Evolutionary conservation across 805 yeast genomes (phyloP), one percentile per base, ranked within the genome.

Genomic region (Pichia membranifaciens): DNA sequence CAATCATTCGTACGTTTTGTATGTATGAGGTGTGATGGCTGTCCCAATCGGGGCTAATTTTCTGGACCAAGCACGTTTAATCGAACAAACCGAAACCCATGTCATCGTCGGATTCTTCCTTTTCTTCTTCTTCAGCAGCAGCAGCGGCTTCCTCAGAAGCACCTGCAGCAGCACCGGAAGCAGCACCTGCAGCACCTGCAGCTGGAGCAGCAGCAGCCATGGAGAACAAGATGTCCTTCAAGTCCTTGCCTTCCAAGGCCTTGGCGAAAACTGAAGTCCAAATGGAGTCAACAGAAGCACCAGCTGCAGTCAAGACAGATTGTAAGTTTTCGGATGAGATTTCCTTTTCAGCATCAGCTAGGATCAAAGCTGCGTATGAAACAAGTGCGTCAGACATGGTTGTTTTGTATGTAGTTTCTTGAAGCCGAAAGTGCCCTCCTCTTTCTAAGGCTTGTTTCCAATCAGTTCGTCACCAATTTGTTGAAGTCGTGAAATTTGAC

Each of bases 291-390:
- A 84, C 87, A 49, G 78, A 73, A 66, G 89, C 81, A 70, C 87
- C 86, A 61, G 96, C 96, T 62, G 95, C 87, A 65, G 74, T 66
- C 71, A 87, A 74, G 69, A 87, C 73, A 58, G 93, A 72, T 66
- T 80, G 71, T 63, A 87, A 76, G 79, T 87, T 87, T 72, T 85
- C 91, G 61, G 93, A 67, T 49, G 68, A 51, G 82, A 93, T 81
- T 74, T 90, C 96, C 68, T 88, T 76, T 68, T 88, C 96, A 67
- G 97, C 87, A 71, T 91, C 99, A 61, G 97, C 96, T 74, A 91
- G 81, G 78, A 91, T 89, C 74, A 91, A 83, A 69, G 98, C 96
- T 73, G 99, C 98, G 86, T 88, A 89, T 64, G 96, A 86, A 70
- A 88, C 87, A 70, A 91, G 82, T 68, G 95, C 81, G 81, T 89